Evolutionary conservation across 2,329 filamentous ascomycete genomes (phyloP), one percentile per base, ranked within the genome.

Genomic region (Neospermospora avenae): DNA sequence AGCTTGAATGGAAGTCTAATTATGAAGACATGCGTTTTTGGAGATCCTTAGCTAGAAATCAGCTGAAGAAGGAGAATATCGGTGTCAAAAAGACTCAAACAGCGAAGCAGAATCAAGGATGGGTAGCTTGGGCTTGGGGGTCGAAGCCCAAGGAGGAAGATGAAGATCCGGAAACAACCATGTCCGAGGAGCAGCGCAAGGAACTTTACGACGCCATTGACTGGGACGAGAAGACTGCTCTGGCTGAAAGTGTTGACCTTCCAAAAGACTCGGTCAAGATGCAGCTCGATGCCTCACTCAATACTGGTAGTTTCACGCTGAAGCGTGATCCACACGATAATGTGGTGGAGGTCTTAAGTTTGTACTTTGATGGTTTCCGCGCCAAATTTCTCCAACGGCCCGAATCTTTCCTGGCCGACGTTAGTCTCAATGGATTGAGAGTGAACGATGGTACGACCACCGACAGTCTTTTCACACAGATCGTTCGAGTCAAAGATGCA

Each of bases 1-100:
- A 81, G 52, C 81, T 99, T 2, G 95, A 99, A 73, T 85, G 84
- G 78, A 97, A 97, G 72, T 81, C 96, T 1, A 86, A 83, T 35
- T 99, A 99, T 72, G 95, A 99, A 74, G 96, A 99, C 72, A 80
- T 99, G 56, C 88, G 95, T 4, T 99, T 99, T 77, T 99, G 95
- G 93, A 84, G 95, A 64, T 98, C 95, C 0, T 74, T 99, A 59
- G 95, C 93, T 31, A 87, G 95, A 24, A 99, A 96, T 67, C 90
- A 99, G 73, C 80, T 99, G 14, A 91, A 91, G 69, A 98, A 97
- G 73, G 95, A 99, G 72, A 96, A 96, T 64, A 88, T 95, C 2
- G 90, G 90, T 35, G 86, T 93, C n/a, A 86, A 93, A 69, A 95
- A 91, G 70, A 81, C 81, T 71, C 78, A 70, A n/a, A 65, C 77